Base-by-base conservation (phyloP, 352 stramenopile genomes). In the Sclerospora graminicola region DNA sequence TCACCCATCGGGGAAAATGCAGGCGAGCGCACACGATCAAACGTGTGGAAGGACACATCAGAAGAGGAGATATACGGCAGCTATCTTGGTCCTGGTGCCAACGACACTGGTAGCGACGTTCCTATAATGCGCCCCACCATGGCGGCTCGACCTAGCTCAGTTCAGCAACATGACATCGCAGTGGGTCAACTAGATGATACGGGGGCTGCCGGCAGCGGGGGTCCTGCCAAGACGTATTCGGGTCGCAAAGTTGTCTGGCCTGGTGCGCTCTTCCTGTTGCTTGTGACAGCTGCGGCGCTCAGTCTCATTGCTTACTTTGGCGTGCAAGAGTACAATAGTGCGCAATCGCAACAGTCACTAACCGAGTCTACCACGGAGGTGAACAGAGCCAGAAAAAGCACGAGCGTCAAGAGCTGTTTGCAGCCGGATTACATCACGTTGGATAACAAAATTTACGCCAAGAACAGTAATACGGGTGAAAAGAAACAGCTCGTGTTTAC, bases 201-300 rank as follows among this genome's bases (percentile, higher is more conserved):
- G 20, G 51, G 40, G 13, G 33, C 23, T 2, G 54, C 20, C 0
- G 42, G 19, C 11, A 44, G 10, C 8, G 26, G 21, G 21, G 41
- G 27, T 1, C 37, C 37, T 10, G 15, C 21, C 28, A 66, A 69
- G 38, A 54, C 62, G 18, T 88, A 71, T 46, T 63, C 70, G 44
- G 79, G 79, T 0, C 75, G 79, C 20, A 88, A 88, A 51, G 64
- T 69, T 18, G 76, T 88, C 14, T 90, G 79, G 79, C 79, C 79
- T 7, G 79, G 79, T 15, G 78, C 76, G 44, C 56, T 90, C 3
- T 62, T 88, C n/a, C 41, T 90, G 19, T 46, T 90, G 9, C 2
- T 87, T 5, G 59, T 84, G 13, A 65, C 73, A 7, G 51, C 45
- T 21, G 67, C 29, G 9, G 69, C 73, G 5, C 51, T 83, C 10